phyloP scores from a whole-genome alignment of 2,329 filamentous ascomycete species.

The Ophiostoma sp. region DNA sequence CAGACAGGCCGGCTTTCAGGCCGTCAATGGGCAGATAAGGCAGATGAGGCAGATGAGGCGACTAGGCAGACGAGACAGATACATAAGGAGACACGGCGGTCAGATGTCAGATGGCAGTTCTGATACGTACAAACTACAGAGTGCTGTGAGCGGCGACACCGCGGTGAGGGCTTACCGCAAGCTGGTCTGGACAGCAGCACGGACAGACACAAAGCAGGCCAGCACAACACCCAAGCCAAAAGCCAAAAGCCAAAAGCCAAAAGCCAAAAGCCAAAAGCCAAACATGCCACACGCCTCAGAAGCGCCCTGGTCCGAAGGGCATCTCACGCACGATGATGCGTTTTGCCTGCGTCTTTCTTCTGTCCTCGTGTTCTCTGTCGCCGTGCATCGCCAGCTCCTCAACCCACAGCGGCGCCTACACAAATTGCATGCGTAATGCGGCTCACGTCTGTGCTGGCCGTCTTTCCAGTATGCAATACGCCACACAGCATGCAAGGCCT shows the following conservation, averaged over 20 bases:
- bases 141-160: constrained; percentile 4
- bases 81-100: neutral
- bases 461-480: neutral
- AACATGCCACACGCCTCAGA: no score
- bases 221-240: neutral
- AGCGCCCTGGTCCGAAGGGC: no score
- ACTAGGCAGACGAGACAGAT: neutral
- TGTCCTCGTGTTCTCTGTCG: neutral
- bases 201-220: neutral
- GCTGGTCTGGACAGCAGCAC: neutral
- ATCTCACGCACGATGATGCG: neutral
- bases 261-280: no score
- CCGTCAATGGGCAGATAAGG: neutral
- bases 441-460: neutral
- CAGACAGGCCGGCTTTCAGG: neutral
- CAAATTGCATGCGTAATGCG: neutral
- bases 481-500: neutral
- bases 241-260: no score
- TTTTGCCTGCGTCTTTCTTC: neutral
- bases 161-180: constrained; percentile 1
- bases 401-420: neutral
- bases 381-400: neutral
- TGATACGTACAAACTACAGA: neutral
- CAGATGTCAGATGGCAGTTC: neutral
- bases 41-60: neutral